Evolutionary conservation across 2,329 filamentous ascomycete genomes (phyloP).

Genomic region (Paramyrothecium sp.): DNA sequence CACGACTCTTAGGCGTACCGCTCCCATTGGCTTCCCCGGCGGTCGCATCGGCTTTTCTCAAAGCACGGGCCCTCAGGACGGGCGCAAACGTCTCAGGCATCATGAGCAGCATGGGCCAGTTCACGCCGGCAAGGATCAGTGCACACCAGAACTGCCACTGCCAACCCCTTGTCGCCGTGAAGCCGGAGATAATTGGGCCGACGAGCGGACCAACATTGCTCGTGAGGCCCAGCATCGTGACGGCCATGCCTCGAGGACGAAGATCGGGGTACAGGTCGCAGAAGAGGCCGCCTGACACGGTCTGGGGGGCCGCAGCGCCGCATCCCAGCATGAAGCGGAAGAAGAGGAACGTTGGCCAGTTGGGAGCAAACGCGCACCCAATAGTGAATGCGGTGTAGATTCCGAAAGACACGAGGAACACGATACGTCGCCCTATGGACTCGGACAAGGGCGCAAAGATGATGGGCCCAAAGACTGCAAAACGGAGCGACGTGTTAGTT

Average conservation of each 20-base stretch:
- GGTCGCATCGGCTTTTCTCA: not conserved
- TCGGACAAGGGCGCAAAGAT: not conserved
- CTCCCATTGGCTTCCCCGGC: not conserved
- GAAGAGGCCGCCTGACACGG: not conserved
- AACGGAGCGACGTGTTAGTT: not conserved
- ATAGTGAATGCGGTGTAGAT: not conserved
- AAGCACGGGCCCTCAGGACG: slow-evolving; percentile 16
- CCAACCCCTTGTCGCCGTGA: slow-evolving; percentile 6
- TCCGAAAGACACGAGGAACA: not conserved
- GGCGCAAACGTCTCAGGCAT: slow-evolving; percentile 33
- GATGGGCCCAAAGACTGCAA: not conserved
- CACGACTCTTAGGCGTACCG: not conserved
- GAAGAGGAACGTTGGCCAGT: not conserved
- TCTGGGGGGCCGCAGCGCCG: not conserved
- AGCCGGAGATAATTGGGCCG: slow-evolving; percentile 8
- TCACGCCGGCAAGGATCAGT: slow-evolving; percentile 4
- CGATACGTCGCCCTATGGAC: not conserved
- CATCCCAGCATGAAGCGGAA: not conserved
- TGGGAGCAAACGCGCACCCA: not conserved
- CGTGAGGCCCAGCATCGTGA: not conserved
- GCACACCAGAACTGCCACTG: slow-evolving; percentile 10
- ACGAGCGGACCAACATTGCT: slow-evolving; percentile 5
- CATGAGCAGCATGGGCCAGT: slow-evolving; percentile 7
- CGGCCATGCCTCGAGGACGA: not conserved
- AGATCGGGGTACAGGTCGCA: not conserved